Evolutionary conservation across 2,329 filamentous ascomycete genomes (phyloP), one percentile per base, ranked within the genome.

Genomic region (Hypoxylon sp.): DNA sequence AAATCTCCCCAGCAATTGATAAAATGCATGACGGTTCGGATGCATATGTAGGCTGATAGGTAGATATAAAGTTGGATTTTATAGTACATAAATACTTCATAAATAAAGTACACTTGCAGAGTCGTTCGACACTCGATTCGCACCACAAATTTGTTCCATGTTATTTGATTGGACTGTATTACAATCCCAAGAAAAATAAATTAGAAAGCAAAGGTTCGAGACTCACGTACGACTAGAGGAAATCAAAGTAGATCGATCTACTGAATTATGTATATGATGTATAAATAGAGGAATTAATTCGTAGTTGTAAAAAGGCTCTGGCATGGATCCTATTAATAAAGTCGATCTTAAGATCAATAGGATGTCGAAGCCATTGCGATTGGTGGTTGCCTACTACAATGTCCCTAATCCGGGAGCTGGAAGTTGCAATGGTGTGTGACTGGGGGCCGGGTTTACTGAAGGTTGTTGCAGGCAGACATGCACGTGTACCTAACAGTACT

Each of bases 401-500:
- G 48, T 52, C 40, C 53, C 53, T 41, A 50, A 56, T 56, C 36
- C 49, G 53, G 50, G 36, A 54, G 23, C 41, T 44, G 49, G 27
- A n/a, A 53, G 53, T 41, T 49, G 53, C 49, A 57, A 23, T 35
- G 30, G 20, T 49, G 34, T 46, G 48, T 27, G 48, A 56, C 48
- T 35, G 21, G 48, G 53, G n/a, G n/a, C n/a, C n/a, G 42, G 17
- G 27, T 37, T 21, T 34, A 40, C 25, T 30, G 23, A 34, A 44
- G 47, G 29, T 23, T 16, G 38, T 42, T 30, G 11, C 2, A n/a
- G n/a, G n/a, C n/a, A 26, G 30, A 36, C 11, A 57, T 54, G 50
- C 50, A 51, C 46, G 55, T 57, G 50, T 57, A 55, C 49, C 49
- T 51, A 50, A 50, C 20, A 13, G 21, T 50, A 38, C 27, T n/a